Percentiles rank a stretch among this genome's conserved stretches.
Evolutionary conservation across 1,284 basidiomycete genomes (phyloP).

Genomic region (Tetrapyrgos nigripes): DNA sequence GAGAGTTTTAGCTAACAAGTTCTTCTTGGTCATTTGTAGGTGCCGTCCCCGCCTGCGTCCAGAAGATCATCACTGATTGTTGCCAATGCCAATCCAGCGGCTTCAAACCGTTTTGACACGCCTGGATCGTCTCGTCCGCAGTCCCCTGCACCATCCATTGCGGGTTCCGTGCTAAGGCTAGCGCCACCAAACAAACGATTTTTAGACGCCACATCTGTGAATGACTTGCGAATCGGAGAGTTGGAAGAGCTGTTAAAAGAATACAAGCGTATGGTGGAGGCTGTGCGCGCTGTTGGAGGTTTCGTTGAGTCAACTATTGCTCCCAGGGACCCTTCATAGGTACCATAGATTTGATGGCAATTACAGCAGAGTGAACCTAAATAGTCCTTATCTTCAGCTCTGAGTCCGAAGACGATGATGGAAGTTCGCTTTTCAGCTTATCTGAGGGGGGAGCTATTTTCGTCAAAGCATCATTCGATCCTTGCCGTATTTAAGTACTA

Average conservation of each 20-base stretch:
- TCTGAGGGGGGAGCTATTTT: too few relatives aligned
- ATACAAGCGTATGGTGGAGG: constrained; percentile 71
- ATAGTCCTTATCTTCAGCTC: too few relatives aligned
- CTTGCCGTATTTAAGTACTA: too few relatives aligned
- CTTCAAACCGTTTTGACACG: constrained; percentile 41
- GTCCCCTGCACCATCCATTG: constrained; percentile 37
- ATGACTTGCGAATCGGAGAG: constrained; percentile 79
- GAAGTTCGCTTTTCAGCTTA: too few relatives aligned
- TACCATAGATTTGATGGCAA: too few relatives aligned
- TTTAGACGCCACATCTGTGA: constrained; percentile 64
- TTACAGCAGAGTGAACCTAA: too few relatives aligned
- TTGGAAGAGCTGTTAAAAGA: constrained; percentile 77
- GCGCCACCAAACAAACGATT: constrained; percentile 71
- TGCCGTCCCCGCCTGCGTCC: constrained; percentile 50
- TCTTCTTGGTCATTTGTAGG: constrained; percentile 10
- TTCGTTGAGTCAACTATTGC: too few relatives aligned
- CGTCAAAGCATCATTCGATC: too few relatives aligned
- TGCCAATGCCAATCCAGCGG: constrained; percentile 19
- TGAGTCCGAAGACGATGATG: too few relatives aligned
- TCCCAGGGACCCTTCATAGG: too few relatives aligned
- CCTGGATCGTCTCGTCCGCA: constrained; percentile 52
- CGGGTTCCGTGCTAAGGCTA: constrained; percentile 23
- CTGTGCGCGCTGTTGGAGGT: constrained; percentile 48
- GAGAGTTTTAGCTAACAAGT: constrained; percentile 4
- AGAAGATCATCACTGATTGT: constrained; percentile 51